Percentiles rank a stretch among this genome's conserved stretches.
These are phyloP conservation scores for Gracilaria domingensis DNA, from an alignment of 23 red algal genomes.

Conservation along the genomic window DNA sequence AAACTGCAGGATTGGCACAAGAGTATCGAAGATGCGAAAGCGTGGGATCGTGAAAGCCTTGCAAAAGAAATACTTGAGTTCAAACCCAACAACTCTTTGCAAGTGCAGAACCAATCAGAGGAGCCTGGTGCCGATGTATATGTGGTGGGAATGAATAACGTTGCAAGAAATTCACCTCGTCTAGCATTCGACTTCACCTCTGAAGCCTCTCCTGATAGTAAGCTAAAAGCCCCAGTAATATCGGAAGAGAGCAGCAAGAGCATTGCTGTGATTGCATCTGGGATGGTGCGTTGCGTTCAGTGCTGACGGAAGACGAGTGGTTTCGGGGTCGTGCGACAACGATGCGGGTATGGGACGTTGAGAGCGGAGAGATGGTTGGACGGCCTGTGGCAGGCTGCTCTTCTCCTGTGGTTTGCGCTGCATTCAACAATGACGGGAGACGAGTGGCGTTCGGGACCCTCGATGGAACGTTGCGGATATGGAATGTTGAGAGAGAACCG, in stretches of 20 bases:
- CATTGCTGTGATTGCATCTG: neutral
- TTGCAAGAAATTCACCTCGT: too few species aligned
- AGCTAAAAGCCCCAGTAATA: neutral
- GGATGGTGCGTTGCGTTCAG: neutral
- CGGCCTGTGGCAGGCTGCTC: neutral
- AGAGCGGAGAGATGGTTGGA: neutral
- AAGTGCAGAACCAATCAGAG: too few species aligned
- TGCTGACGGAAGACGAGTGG: constrained; percentile 5
- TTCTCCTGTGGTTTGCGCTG: neutral
- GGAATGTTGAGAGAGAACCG: neutral
- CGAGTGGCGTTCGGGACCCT: neutral
- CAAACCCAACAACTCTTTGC: too few species aligned
- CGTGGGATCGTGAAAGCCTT: too few species aligned
- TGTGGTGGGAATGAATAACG: too few species aligned
- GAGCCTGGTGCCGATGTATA: too few species aligned
- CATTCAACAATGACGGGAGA: constrained; percentile 4
- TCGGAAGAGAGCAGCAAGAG: neutral
- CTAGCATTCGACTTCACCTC: too few species aligned
- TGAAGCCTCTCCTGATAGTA: neutral
- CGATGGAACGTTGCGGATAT: neutral
- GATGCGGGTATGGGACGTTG: neutral
- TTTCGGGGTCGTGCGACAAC: neutral
- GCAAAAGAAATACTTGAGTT: too few species aligned
- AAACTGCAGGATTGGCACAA: too few species aligned
- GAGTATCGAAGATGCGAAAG: too few species aligned